Evolutionary conservation across 805 yeast species (phyloP).

Genomic region (Candida michaelii): DNA sequence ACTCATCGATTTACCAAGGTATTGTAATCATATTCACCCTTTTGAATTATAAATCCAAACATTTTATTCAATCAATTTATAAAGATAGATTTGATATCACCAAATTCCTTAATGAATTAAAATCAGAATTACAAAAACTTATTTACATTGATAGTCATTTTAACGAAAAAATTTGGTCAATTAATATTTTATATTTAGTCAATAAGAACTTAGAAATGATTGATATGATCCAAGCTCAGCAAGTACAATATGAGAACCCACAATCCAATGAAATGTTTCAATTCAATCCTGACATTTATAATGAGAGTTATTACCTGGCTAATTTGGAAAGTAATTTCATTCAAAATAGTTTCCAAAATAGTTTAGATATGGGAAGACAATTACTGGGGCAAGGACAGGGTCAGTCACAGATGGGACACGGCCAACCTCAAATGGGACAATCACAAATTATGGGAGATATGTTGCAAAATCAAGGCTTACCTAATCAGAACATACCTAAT

Average conservation of each 20-base stretch:
- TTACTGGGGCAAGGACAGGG: neutral
- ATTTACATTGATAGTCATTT: constrained; percentile 25
- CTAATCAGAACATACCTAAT: no score
- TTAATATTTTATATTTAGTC: constrained; percentile 31
- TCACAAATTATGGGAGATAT: constrained; percentile 3
- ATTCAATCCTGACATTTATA: neutral
- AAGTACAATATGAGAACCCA: constrained; percentile 5
- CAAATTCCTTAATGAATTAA: constrained; percentile 24
- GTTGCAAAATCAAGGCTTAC: neutral
- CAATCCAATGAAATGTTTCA: constrained; percentile 1
- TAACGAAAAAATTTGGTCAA: constrained; percentile 32
- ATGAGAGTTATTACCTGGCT: neutral
- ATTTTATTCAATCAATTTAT: constrained; percentile 11
- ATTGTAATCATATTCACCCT: constrained; percentile 50
- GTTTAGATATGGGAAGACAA: neutral
- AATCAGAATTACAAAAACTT: constrained; percentile 22
- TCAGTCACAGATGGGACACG: neutral
- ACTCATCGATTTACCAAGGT: constrained; percentile 51
- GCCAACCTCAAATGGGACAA: neutral
- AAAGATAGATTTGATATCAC: constrained; percentile 11
- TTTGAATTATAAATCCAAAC: constrained; percentile 41
- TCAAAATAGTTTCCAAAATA: neutral
- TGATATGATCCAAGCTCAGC: constrained; percentile 23
- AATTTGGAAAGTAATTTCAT: neutral
- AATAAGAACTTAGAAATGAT: constrained; percentile 31